phyloP scores from a whole-genome alignment of 495 filamentous ascomycete genomes.

The Cercophora sp. region DNA sequence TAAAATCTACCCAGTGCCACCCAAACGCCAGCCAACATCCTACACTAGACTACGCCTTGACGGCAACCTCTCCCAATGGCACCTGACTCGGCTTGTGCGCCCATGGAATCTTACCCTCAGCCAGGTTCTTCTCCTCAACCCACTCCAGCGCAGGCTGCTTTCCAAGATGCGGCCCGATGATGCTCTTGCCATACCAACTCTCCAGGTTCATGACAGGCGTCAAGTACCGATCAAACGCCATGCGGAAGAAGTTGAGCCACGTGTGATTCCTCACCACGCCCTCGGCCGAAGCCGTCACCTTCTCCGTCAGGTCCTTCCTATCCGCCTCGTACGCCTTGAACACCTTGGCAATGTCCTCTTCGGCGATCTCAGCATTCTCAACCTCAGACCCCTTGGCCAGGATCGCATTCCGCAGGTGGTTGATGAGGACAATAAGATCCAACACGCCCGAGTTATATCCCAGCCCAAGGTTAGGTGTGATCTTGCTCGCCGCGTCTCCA shows the following conservation, averaged over 20 bases:
- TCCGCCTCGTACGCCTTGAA: slow-evolving; percentile 1
- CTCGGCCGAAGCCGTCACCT: neutral
- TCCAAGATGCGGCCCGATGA: neutral
- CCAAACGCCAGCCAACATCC: too few relatives aligned
- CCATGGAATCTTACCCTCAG: slow-evolving; percentile 1
- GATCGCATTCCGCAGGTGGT: slow-evolving; percentile 7
- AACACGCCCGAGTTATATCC: slow-evolving; percentile 36
- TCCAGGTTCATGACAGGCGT: neutral
- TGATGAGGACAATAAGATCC: slow-evolving; percentile 35
- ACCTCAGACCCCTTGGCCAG: neutral
- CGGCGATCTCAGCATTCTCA: neutral
- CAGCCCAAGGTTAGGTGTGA: slow-evolving; percentile 31
- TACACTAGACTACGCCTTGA: too few relatives aligned
- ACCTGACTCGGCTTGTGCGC: neutral
- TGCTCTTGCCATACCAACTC: slow-evolving; percentile 2
- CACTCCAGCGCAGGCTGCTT: neutral
- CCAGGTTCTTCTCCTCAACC: slow-evolving; percentile 1
- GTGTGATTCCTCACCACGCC: slow-evolving; percentile 3
- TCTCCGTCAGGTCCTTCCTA: neutral
- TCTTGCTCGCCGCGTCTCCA: slow-evolving; percentile 44
- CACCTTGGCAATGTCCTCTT: neutral
- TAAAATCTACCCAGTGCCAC: too few relatives aligned
- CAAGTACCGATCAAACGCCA: neutral
- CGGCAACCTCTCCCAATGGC: neutral
- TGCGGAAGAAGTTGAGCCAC: neutral